Base-by-base conservation (phyloP, 1,284 basidiomycete genomes). In the Malassezia globosa region DNA sequence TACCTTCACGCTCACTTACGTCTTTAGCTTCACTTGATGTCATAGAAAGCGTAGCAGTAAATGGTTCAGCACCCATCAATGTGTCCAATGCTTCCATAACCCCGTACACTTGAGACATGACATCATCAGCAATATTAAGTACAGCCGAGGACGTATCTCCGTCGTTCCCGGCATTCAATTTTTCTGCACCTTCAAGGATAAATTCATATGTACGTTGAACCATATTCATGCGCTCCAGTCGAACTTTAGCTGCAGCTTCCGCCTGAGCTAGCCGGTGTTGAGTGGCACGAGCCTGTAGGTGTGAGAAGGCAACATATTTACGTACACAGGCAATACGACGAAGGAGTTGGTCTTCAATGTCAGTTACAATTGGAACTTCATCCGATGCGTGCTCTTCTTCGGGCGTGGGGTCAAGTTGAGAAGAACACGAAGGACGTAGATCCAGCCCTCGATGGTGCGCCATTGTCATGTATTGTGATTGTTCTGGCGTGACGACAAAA, bases 371-470 rank as follows among this genome's bases (percentile, higher is more conserved):
- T 5, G 16, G 14, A 16, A 18, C 35, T 7, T 23, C 39, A 4
- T 36, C 33, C 18, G 33, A 7, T 18, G 31, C 8, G 23, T 40
- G 6, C 5, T 25, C 37, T 47, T 16, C 11, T 14, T 34, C 37
- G 34, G 19, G 22, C 34, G 13, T 14, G 26, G 24, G n/a, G 19
- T 56, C 56, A n/a, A n/a, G n/a, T n/a, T n/a, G n/a, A n/a, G n/a
- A n/a, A n/a, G n/a, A n/a, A n/a, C n/a, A n/a, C 2, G n/a, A 14
- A 2, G 46, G 26, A 10, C 68, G 58, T 27, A 71, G 46, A 37
- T 71, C 68, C n/a, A 71, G 50, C 1, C 64, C 66, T 2, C 61
- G 53, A 39, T 71, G 68, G 51, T 71, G 68, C 37, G 53, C 50
- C 18, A 71, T 48, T n/a, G 64, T 67, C 46, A 71, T 63, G 31